Evolutionary conservation across 208 protist species (phyloP).

Genomic region (Trypanosoma theileri): DNA sequence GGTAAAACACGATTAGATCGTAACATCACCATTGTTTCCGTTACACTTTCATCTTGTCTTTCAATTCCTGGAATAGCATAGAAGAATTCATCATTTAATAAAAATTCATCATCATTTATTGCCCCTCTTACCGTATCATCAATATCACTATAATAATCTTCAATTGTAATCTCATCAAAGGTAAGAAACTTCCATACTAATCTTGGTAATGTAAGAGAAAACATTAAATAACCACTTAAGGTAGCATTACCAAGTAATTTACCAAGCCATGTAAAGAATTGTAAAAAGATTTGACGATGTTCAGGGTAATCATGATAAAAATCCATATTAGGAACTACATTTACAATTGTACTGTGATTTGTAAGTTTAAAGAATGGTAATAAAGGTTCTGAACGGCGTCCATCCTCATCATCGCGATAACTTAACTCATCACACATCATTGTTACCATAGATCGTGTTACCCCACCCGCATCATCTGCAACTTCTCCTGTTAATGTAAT

Average conservation of each 20-base stretch:
- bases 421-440: constrained; percentile 87
- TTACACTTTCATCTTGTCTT: neutral
- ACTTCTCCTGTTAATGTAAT: constrained; percentile 64
- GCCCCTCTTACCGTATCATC: constrained; percentile 75
- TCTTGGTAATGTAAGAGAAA: constrained; percentile 65
- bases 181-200: constrained; percentile 89
- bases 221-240: constrained; percentile 78
- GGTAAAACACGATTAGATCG: constrained; percentile 5
- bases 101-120: constrained; percentile 73
- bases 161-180: constrained; percentile 60
- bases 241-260: constrained; percentile 85
- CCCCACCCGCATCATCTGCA: constrained; percentile 75
- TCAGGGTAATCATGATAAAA: constrained; percentile 46
- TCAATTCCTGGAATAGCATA: constrained; percentile 42
- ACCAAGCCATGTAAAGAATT: constrained; percentile 73
- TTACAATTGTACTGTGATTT: constrained; percentile 81
- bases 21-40: constrained; percentile 8
- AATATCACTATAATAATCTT: constrained; percentile 84
- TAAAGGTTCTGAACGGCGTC: constrained; percentile 57
- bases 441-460: constrained; percentile 81
- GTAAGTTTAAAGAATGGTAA: constrained; percentile 82
- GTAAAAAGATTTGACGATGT: constrained; percentile 33
- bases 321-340: constrained; percentile 80
- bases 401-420: constrained; percentile 48
- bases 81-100: constrained; percentile 73